Evolutionary conservation across 164 flowering plant genomes (phyloP), one percentile per base, ranked within the genome.

Genomic region (Macadamia integrifolia): DNA sequence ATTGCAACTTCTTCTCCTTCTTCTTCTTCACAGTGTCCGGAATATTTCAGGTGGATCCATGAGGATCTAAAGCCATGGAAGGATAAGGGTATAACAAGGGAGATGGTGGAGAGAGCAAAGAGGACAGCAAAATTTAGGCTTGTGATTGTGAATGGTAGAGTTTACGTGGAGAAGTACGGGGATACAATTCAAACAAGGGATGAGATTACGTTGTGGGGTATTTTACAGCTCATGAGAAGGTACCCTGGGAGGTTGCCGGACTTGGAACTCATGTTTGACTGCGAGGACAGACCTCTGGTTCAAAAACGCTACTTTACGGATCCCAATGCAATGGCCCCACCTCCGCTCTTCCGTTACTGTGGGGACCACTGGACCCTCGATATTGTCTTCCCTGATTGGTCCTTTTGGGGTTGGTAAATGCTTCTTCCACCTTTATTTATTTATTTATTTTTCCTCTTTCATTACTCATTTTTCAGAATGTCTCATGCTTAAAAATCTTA

Each of bases 321-420:
- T 2, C 56, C 75, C 6, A 62, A 66, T n/a, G 65, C 72, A 28
- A 40, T n/a, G 13, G 40, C 53, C 6, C 82, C 86, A 3, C 88
- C 86, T 0, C 80, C 86, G 0, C 17, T 80, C 13, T 85, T 85
- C 61, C 76, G 72, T 3, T 85, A 85, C 56, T 82, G 85, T 48
- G 76, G 64, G 1, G 64, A 78, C 11, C 72, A 76, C 1, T 6
- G 8, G 2, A 62, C 78, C 0, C 17, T 78, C 60, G 83, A 80
- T 52, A 78, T 82, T 18, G 78, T 77, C 15, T 85, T 85, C 61
- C 88, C 88, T 3, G 88, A 85, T 66, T 85, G 88, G 88, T 71
- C 86, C 69, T 89, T 86, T 72, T 89, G 95, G 95, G 92, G 92
- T 58, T 87, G 95, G 95, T 87, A 83, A 76, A 52, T 13, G 18